phyloP scores from a whole-genome alignment of 2,329 filamentous ascomycete genomes.

The Neobulgaria alba region DNA sequence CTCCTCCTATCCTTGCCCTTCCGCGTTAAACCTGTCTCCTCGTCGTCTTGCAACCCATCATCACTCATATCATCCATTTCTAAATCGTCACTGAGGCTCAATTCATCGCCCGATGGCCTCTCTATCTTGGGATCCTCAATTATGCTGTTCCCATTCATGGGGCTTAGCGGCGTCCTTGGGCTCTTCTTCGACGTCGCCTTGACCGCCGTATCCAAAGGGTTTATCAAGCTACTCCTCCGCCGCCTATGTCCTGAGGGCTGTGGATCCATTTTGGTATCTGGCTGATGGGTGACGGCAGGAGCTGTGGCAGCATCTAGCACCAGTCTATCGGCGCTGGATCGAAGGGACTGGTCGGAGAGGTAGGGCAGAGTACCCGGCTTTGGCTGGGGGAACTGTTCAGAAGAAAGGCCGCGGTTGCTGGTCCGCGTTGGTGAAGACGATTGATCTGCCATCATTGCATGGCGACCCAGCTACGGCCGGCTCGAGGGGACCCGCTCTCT shows the following conservation, averaged over 20 bases:
- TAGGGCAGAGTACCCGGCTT: slow-evolving; percentile 8
- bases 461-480: too few species aligned
- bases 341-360: slow-evolving; percentile 9
- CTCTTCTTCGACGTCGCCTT: slow-evolving; percentile 1
- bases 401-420: background rate
- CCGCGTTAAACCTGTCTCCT: slow-evolving; percentile 78
- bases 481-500: background rate
- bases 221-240: slow-evolving; percentile 27
- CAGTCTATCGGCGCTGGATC: slow-evolving; percentile 11
- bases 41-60: slow-evolving; percentile 72
- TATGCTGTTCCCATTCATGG: slow-evolving; percentile 12
- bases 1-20: slow-evolving; percentile 62
- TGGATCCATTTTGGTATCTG: slow-evolving; percentile 19
- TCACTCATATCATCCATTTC: slow-evolving; percentile 51
- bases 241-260: slow-evolving; percentile 25
- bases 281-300: slow-evolving; percentile 13
- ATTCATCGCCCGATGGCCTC: slow-evolving; percentile 22
- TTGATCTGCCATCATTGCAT: slow-evolving; percentile 1
- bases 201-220: slow-evolving; percentile 11
- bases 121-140: slow-evolving; percentile 15
- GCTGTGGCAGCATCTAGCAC: slow-evolving; percentile 20
- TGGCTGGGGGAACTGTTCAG: background rate
- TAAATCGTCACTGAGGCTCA: slow-evolving; percentile 39
- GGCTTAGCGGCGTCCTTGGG: slow-evolving; percentile 11
- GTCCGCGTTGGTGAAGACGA: background rate